These are phyloP conservation scores for Acorus calamus DNA, from an alignment of 106 monocot genomes.

Conservation along the genomic window DNA sequence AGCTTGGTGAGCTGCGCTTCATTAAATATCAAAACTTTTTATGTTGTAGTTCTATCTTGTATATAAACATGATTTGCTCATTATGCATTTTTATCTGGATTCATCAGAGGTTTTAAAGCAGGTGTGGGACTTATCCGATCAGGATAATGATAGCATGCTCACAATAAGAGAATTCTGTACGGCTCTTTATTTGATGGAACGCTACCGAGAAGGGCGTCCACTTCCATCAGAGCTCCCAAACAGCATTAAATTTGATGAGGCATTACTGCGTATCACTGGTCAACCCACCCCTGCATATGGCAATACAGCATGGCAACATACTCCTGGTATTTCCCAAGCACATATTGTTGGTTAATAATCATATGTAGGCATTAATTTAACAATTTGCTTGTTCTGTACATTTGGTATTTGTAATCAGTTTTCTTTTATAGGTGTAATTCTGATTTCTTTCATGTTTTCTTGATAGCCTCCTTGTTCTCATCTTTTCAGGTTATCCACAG, in stretches of 20 bases:
- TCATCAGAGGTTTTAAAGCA: constrained; percentile 85
- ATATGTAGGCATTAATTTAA: background rate
- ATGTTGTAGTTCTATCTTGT: background rate
- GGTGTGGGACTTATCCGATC: constrained; percentile 98
- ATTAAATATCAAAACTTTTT: background rate
- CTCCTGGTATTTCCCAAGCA: constrained; percentile 33
- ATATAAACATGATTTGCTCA: background rate
- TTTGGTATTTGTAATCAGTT: background rate
- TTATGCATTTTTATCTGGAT: background rate
- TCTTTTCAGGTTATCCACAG: constrained; percentile 21
- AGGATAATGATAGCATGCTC: constrained; percentile 98
- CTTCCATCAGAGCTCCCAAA: constrained; percentile 75
- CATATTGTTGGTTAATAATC: background rate
- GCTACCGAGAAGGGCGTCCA: constrained; percentile 65
- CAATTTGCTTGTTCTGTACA: background rate
- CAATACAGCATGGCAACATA: constrained; percentile 36
- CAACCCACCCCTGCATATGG: constrained; percentile 38
- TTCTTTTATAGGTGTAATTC: background rate
- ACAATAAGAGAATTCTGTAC: constrained; percentile 79
- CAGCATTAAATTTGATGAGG: constrained; percentile 61
- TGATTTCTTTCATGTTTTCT: background rate
- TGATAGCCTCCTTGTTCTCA: background rate
- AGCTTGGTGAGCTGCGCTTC: background rate
- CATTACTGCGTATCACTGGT: constrained; percentile 41
- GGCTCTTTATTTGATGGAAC: constrained; percentile 91